Evolutionary conservation across 1,284 basidiomycete species (phyloP), one percentile per base, ranked within the genome.

Genomic region (Cryptococcus sp.): DNA sequence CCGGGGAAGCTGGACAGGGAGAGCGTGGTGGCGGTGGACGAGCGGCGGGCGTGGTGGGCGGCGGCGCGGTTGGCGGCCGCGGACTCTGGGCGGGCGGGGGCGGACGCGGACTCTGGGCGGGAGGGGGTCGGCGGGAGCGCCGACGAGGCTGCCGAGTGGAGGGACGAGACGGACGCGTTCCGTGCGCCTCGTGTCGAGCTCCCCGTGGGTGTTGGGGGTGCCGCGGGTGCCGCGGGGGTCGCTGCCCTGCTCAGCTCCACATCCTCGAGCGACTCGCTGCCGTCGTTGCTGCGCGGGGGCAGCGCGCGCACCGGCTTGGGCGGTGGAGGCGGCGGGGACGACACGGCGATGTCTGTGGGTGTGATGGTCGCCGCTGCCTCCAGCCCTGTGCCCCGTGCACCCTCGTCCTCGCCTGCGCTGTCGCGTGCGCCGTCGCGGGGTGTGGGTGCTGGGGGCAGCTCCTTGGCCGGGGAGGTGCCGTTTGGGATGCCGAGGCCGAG

Each of bases 21-120:
- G 18, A 73, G 52, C 20, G 69, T 70, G 4, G 73, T 73, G 12
- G 62, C 61, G 0, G 66, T 65, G 9, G 69, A 70, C 6, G 67
- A 69, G 15, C 63, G 61, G 16, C 72, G 53, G 13, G 73, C 66
- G 54, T 73, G 72, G 13, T 66, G 53, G 24, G 50, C 52, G 23
- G 46, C 24, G 11, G 50, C 21, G 33, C 37, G 61, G 58, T 56
- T 60, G 45, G 33, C 50, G 15, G 56, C n/a, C n/a, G n/a, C 47
- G 9, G 63, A 65, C 3, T 52, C 40, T 1, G 68, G 66, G 50
- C 21, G 33, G 40, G 61, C 20, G 58, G 58, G 61, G 45, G 33
- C 50, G 15, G 56, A n/a, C n/a, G n/a, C 47, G 9, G 63, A 65
- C 3, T 52, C 40, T 1, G 68, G 66, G 46, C 71, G 56, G 4